phyloP scores from a whole-genome alignment of 148 eudicot genomes.

The Cornus controversa region DNA sequence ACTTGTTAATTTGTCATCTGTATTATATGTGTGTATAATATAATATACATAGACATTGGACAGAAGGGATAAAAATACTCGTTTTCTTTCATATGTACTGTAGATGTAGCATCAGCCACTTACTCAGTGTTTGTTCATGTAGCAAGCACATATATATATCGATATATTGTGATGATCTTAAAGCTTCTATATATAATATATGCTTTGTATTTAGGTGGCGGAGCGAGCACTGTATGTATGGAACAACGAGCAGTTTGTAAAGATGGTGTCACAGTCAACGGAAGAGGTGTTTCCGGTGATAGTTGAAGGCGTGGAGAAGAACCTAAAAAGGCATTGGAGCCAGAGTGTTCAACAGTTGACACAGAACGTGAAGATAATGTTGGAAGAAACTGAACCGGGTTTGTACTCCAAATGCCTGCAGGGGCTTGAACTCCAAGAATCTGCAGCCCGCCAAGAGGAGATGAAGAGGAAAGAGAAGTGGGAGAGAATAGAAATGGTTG shows the following conservation, averaged over 20 bases:
- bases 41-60: no score
- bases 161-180: background rate
- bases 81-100: background rate
- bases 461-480: conserved; percentile 33
- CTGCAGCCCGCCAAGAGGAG: conserved; percentile 24
- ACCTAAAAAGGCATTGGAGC: conserved; percentile 51
- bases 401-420: conserved; percentile 35
- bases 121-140: background rate
- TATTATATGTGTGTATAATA: no score
- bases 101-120: background rate
- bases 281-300: conserved; percentile 36
- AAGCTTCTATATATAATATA: background rate
- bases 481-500: conserved; percentile 30
- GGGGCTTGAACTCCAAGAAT: conserved; percentile 17
- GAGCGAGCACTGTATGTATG: conserved; percentile 49
- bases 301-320: conserved; percentile 45
- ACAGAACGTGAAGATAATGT: conserved; percentile 42
- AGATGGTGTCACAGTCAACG: conserved; percentile 36
- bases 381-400: conserved; percentile 34
- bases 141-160: background rate
- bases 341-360: conserved; percentile 38
- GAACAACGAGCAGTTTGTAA: conserved; percentile 52
- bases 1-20: no score
- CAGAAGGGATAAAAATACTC: background rate
- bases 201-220: conserved; percentile 32